These are phyloP conservation scores for Plasmodium chabaudi DNA, from an alignment of 169 alveolate genomes.

Conservation along the genomic window DNA sequence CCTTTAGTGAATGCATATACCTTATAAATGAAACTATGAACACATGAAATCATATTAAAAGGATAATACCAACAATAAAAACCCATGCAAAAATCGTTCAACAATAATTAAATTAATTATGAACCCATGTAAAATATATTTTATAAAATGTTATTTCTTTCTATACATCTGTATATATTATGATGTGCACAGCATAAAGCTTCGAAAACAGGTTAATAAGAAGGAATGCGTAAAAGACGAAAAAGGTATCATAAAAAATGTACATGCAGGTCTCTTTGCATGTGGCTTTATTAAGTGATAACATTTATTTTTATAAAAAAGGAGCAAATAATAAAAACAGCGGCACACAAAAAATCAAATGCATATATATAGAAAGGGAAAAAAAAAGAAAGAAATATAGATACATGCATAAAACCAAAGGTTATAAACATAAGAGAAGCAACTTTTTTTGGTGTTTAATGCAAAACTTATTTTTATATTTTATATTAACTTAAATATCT, in stretches of 20 bases:
- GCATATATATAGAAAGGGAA: neutral
- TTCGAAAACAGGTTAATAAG: constrained; percentile 10
- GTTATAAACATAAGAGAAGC: neutral
- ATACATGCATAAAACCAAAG: constrained; percentile 4
- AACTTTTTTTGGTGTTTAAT: neutral
- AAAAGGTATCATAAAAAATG: neutral
- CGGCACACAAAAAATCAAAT: neutral
- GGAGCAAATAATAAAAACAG: constrained; percentile 2
- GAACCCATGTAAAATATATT: constrained; percentile 2
- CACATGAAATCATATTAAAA: too few species aligned
- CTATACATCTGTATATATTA: neutral
- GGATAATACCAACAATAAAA: constrained; percentile 11
- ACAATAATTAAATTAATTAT: constrained; percentile 10
- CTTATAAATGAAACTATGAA: too few species aligned
- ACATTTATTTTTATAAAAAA: neutral
- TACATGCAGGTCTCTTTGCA: constrained; percentile 40
- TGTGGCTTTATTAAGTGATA: constrained; percentile 18
- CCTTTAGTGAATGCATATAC: too few species aligned
- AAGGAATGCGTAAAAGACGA: constrained; percentile 7
- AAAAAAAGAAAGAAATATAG: neutral
- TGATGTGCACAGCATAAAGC: neutral
- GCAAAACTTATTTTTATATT: neutral
- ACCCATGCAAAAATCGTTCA: neutral
- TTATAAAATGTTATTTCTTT: neutral
- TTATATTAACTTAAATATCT: constrained; percentile 17